phyloP scores from a whole-genome alignment of 805 yeast genomes.

The Wickerhamiella spandovensis region DNA sequence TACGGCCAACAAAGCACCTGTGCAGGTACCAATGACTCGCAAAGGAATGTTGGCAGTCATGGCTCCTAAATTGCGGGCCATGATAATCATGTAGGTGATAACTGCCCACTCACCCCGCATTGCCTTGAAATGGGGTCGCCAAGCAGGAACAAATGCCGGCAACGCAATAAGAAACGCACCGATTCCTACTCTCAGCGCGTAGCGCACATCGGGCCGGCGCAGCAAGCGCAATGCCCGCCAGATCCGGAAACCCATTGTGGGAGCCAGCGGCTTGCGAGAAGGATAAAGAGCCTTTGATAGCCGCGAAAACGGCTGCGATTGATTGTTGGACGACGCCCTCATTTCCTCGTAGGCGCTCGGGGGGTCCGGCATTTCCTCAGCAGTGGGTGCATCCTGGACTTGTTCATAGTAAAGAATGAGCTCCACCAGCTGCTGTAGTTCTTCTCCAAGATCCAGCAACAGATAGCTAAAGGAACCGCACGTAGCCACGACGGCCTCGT shows the following conservation, averaged over 20 bases:
- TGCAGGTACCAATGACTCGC: constrained; percentile 51
- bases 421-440: constrained; percentile 35
- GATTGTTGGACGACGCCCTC: background rate
- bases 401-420: background rate
- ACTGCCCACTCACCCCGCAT: constrained; percentile 82
- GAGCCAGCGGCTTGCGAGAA: constrained; percentile 7
- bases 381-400: constrained; percentile 23
- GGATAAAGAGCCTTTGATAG: constrained; percentile 13
- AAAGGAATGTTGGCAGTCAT: constrained; percentile 51
- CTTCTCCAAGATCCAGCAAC: constrained; percentile 48
- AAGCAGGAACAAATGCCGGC: constrained; percentile 50
- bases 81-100: constrained; percentile 68
- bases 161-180: constrained; percentile 57
- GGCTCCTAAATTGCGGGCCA: constrained; percentile 77
- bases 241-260: constrained; percentile 17
- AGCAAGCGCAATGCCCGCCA: constrained; percentile 36
- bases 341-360: constrained; percentile 17
- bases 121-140: constrained; percentile 39
- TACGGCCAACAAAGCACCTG: constrained; percentile 56
- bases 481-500: constrained; percentile 72
- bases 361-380: constrained; percentile 15
- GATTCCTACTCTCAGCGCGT: constrained; percentile 65
- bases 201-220: constrained; percentile 55
- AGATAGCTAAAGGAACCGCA: constrained; percentile 69
- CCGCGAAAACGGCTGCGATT: constrained; percentile 6